phyloP scores from a whole-genome alignment of 371 early-diverging fungal species.

The Dichotomocladium elegans region DNA sequence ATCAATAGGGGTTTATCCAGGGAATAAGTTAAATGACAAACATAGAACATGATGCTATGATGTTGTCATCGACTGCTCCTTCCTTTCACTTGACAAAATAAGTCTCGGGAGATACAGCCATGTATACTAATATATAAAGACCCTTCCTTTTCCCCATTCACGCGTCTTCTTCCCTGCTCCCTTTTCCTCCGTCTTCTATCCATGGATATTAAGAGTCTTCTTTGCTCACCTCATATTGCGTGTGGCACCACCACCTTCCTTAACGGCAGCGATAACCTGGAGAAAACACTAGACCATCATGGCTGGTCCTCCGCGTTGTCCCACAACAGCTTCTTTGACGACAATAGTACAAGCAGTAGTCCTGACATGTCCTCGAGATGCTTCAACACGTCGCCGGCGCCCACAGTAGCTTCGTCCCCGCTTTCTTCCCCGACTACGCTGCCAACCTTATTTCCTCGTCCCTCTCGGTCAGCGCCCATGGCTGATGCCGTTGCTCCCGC shows the following conservation, averaged over 20 bases:
- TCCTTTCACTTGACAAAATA: neutral
- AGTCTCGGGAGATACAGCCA: neutral
- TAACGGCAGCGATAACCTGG: neutral
- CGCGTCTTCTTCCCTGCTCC: neutral
- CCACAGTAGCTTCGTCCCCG: conserved; percentile 12
- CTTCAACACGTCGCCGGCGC: neutral
- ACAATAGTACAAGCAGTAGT: neutral
- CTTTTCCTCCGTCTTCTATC: neutral
- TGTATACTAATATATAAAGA: conserved; percentile 4
- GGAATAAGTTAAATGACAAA: conserved; percentile 8
- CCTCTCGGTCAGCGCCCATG: neutral
- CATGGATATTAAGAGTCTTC: conserved; percentile 37
- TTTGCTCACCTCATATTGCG: conserved; percentile 13
- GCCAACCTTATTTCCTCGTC: neutral
- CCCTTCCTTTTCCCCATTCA: neutral
- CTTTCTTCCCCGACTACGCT: neutral
- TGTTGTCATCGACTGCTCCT: conserved; percentile 2
- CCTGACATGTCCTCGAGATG: neutral
- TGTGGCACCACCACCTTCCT: neutral
- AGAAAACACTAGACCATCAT: conserved; percentile 5
- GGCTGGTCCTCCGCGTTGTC: conserved; percentile 4
- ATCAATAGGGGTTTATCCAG: neutral
- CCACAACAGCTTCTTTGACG: neutral
- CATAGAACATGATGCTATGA: conserved; percentile 4
- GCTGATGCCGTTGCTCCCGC: neutral